A percentile compares a stretch with the other conserved stretches of the same genome.
Conservation (phyloP, 2,329 filamentous ascomycete genomes). For the Cordyceps farinosa region DNA sequence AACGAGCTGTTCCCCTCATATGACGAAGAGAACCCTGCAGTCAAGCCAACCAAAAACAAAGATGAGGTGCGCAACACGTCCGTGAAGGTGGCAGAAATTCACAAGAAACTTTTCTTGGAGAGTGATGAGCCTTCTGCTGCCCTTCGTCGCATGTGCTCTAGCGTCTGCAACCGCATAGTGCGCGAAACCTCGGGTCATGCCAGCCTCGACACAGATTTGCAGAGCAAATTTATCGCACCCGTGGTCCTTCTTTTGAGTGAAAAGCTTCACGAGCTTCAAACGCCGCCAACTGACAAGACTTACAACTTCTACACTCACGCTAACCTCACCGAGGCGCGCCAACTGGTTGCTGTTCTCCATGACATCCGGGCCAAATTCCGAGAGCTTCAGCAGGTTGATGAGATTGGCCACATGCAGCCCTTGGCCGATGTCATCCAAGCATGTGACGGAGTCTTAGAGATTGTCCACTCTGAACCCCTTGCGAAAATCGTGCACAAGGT, state of each 20-base stretch:
- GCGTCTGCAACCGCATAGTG: conserved; percentile 39
- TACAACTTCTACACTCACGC: conserved; percentile 91
- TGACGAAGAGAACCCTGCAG: conserved; percentile 47
- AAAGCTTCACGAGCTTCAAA: conserved; percentile 45
- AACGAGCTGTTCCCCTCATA: conserved; percentile 78
- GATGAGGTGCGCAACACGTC: conserved; percentile 53
- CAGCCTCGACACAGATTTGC: conserved; percentile 36
- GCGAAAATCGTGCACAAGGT: conserved; percentile 81
- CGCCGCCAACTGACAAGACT: conserved; percentile 32
- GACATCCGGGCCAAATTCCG: conserved; percentile 69
- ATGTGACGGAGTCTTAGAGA: conserved; percentile 70
- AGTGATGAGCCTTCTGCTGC: conserved; percentile 38
- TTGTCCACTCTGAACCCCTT: conserved; percentile 77
- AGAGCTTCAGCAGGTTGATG: conserved; percentile 62
- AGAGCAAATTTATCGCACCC: conserved; percentile 60
- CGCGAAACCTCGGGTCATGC: conserved; percentile 27
- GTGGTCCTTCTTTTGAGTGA: conserved; percentile 64
- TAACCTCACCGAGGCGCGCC: conserved; percentile 72
- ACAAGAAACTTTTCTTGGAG: conserved; percentile 51
- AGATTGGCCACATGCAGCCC: conserved; percentile 69
- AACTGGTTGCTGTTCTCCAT: conserved; percentile 65
- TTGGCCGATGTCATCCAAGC: conserved; percentile 73
- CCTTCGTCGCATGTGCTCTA: conserved; percentile 43
- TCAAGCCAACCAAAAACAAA: conserved; percentile 28
- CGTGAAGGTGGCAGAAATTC: conserved; percentile 57